These are phyloP conservation scores for Diaporthe amygdali DNA, from an alignment of 2,329 filamentous ascomycete species.

Conservation along the genomic window DNA sequence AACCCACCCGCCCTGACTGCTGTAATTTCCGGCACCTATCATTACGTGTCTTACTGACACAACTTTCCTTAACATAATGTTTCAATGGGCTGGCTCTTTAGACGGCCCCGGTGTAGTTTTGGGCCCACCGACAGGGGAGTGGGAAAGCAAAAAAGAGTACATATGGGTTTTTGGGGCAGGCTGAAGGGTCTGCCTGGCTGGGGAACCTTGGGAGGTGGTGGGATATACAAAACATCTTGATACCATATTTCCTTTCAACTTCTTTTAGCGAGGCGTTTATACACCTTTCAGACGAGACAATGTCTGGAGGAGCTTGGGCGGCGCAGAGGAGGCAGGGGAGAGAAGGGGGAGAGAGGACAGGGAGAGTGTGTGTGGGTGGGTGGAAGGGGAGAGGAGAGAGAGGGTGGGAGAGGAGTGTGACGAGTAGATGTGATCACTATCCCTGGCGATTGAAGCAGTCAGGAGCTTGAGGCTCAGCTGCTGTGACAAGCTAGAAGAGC, in stretches of 20 bases:
- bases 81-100: background rate
- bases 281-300: constrained; percentile 14
- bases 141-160: background rate
- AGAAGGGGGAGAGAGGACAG: background rate
- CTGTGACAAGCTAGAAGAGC: background rate
- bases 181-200: background rate
- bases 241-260: constrained; percentile 18
- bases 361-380: no score
- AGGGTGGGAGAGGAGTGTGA: background rate
- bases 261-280: constrained; percentile 24
- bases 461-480: background rate
- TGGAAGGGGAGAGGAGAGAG: background rate
- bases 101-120: background rate
- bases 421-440: background rate
- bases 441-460: background rate
- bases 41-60: background rate
- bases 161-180: background rate
- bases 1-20: background rate
- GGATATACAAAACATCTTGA: constrained; percentile 20
- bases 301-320: constrained; percentile 1
- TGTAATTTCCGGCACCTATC: background rate
- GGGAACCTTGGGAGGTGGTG: background rate
- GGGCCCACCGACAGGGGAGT: background rate
- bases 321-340: background rate
- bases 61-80: constrained; percentile 8